These are phyloP conservation scores for Metschnikowia cerradonensis DNA, from an alignment of 805 yeast species.

Conservation along the genomic window DNA sequence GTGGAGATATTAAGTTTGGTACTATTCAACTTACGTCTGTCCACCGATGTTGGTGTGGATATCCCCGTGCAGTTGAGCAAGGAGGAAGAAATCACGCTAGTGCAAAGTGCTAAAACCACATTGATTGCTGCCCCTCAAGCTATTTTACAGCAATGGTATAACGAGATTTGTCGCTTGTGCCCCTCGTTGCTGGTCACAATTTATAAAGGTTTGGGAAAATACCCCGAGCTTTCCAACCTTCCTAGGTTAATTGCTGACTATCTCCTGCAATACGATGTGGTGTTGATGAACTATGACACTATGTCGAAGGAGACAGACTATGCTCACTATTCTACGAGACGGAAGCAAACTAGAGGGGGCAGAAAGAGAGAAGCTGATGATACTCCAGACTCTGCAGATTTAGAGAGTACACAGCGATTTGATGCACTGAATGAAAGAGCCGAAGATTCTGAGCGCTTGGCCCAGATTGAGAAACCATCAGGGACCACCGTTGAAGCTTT, in stretches of 20 bases:
- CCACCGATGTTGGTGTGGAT: conserved; percentile 28
- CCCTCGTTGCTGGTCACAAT: conserved; percentile 58
- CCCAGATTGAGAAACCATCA: not conserved
- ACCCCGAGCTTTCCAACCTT: conserved; percentile 25
- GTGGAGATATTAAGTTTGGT: conserved; percentile 74
- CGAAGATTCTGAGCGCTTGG: conserved; percentile 7
- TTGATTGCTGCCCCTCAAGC: conserved; percentile 84
- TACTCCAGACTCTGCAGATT: not conserved
- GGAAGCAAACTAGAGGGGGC: conserved; percentile 40
- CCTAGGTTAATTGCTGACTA: conserved; percentile 47
- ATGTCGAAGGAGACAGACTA: conserved; percentile 74
- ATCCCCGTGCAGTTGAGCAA: conserved; percentile 28
- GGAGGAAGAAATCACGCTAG: conserved; percentile 39
- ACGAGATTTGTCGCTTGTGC: conserved; percentile 59
- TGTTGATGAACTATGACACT: conserved; percentile 71
- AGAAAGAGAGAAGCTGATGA: conserved; percentile 10
- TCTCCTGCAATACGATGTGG: conserved; percentile 64
- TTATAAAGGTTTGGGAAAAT: conserved; percentile 52
- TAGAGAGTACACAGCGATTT: not conserved
- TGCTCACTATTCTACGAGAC: conserved; percentile 65
- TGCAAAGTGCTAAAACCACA: conserved; percentile 61
- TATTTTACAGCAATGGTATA: conserved; percentile 80
- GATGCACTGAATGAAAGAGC: conserved; percentile 1
- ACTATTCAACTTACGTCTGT: conserved; percentile 54
- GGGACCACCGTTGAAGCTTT: conserved; percentile 11